Evolutionary conservation across 1,284 basidiomycete genomes (phyloP).

Genomic region (Ceratobasidium sp.): DNA sequence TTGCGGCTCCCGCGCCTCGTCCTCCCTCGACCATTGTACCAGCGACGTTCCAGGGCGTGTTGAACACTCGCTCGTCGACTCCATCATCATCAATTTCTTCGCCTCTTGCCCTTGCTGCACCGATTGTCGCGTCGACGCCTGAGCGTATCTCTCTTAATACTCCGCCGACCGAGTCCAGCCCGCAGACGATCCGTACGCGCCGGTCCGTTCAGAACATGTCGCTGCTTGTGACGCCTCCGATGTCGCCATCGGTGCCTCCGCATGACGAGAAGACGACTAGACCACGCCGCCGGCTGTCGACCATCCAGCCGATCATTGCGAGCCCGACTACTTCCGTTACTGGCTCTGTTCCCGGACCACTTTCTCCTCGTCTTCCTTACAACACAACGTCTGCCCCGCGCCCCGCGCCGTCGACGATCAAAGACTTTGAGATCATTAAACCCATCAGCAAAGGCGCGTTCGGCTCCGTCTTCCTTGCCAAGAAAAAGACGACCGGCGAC

Average conservation of each 20-base stretch:
- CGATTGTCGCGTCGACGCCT: slow-evolving; percentile 72
- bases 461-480: slow-evolving; percentile 97
- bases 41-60: slow-evolving; percentile 37
- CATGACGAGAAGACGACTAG: slow-evolving; percentile 63
- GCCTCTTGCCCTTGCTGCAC: slow-evolving; percentile 79
- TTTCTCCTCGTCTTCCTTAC: slow-evolving; percentile 88
- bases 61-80: slow-evolving; percentile 70
- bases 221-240: slow-evolving; percentile 68
- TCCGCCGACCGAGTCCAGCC: slow-evolving; percentile 45
- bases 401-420: slow-evolving; percentile 90
- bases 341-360: slow-evolving; percentile 59
- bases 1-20: slow-evolving; percentile 30
- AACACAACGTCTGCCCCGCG: slow-evolving; percentile 73
- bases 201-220: slow-evolving; percentile 69
- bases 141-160: slow-evolving; percentile 69
- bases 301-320: slow-evolving; percentile 65
- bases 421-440: slow-evolving; percentile 99
- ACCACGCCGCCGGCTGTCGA: slow-evolving; percentile 76
- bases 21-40: slow-evolving; percentile 30
- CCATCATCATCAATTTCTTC: slow-evolving; percentile 87
- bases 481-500: slow-evolving; percentile 98
- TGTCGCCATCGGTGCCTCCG: slow-evolving; percentile 73
- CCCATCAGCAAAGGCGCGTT: slow-evolving; percentile 99
- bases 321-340: slow-evolving; percentile 64
- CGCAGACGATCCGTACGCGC: slow-evolving; percentile 62